A percentile compares a stretch with the other conserved stretches of the same genome.
phyloP scores from a whole-genome alignment of 2,329 filamentous ascomycete species.

The Epichloe scottii region DNA sequence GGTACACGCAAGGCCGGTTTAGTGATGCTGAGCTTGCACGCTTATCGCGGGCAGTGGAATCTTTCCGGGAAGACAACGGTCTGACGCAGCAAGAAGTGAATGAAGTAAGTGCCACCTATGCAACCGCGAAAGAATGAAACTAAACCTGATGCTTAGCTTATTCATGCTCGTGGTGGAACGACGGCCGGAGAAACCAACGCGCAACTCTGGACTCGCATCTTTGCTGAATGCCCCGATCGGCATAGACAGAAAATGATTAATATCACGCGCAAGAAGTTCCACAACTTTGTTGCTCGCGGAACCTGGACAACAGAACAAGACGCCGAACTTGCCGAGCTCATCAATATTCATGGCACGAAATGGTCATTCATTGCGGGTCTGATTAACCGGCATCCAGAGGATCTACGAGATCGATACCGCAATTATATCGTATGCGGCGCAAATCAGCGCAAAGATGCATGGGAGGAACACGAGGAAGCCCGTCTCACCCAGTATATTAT shows the following conservation, averaged over 20 bases:
- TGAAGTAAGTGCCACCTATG: constrained; percentile 21
- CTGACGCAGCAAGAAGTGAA: constrained; percentile 36
- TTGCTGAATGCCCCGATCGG: constrained; percentile 34
- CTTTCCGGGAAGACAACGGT: constrained; percentile 29
- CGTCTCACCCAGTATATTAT: constrained; percentile 39
- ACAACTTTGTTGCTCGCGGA: constrained; percentile 48
- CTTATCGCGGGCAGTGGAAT: constrained; percentile 29
- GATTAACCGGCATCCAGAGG: constrained; percentile 51
- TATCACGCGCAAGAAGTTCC: constrained; percentile 48
- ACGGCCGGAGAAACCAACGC: constrained; percentile 23
- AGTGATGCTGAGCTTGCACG: constrained; percentile 28
- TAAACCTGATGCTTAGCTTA: constrained; percentile 17
- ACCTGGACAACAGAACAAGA: constrained; percentile 28
- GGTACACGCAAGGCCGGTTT: constrained; percentile 29
- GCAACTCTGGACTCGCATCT: constrained; percentile 39
- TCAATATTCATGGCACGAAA: constrained; percentile 28
- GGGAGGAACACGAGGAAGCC: constrained; percentile 49
- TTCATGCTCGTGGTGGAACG: constrained; percentile 23
- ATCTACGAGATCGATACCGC: constrained; percentile 57
- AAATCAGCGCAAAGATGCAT: constrained; percentile 38
- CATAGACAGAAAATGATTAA: constrained; percentile 41
- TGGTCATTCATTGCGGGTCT: constrained; percentile 51
- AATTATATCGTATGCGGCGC: constrained; percentile 52
- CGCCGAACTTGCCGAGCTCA: constrained; percentile 22
- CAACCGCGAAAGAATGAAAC: background rate